These are phyloP conservation scores for Noccaea bulbosa DNA, from an alignment of 345 rosid species.

Conservation along the genomic window DNA sequence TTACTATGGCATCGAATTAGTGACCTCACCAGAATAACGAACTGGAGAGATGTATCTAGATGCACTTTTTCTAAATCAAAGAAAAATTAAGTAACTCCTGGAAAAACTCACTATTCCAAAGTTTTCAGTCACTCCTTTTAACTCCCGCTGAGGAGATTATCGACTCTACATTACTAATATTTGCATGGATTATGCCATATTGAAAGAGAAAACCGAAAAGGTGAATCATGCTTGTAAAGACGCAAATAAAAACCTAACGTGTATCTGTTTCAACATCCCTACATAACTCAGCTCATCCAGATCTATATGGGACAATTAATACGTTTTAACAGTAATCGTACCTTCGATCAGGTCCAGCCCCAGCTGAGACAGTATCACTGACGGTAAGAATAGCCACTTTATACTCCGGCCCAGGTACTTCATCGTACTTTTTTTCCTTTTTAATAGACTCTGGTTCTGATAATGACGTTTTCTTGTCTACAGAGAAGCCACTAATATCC, in stretches of 20 bases:
- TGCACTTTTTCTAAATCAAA: conserved; percentile 46
- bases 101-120: conserved; percentile 30
- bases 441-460: conserved; percentile 45
- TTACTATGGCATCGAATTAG: conserved; percentile 76
- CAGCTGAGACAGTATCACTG: conserved; percentile 89
- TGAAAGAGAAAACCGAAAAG: conserved; percentile 36
- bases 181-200: conserved; percentile 48
- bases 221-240: conserved; percentile 22
- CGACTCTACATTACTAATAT: conserved; percentile 43
- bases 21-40: conserved; percentile 77
- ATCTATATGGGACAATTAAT: conserved; percentile 17
- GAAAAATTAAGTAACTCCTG: background rate
- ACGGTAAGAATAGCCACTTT: conserved; percentile 84
- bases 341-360: conserved; percentile 94
- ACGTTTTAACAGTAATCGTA: conserved; percentile 41
- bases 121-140: conserved; percentile 41
- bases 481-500: conserved; percentile 50
- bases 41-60: conserved; percentile 81
- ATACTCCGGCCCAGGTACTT: conserved; percentile 44
- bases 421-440: conserved; percentile 43
- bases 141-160: conserved; percentile 42
- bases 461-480: conserved; percentile 36
- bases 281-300: conserved; percentile 12
- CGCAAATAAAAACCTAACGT: background rate
- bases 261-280: background rate